Conservation (phyloP, 176 grass and related monocot genomes). For the Typha latifolia region DNA sequence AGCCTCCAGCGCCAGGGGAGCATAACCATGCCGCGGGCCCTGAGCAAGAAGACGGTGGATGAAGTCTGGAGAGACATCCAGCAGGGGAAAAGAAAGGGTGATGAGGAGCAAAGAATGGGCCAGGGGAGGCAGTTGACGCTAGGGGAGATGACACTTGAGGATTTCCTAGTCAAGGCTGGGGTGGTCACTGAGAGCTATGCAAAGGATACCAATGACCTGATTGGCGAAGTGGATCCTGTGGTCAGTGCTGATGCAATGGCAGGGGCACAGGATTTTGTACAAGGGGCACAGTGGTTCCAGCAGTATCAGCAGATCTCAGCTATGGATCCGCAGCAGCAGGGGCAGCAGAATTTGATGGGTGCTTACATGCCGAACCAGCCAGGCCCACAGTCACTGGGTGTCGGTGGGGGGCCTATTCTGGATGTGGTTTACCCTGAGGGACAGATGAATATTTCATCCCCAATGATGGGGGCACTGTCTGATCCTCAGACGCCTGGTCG, state of each 20-base stretch:
- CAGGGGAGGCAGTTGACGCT: constrained; percentile 46
- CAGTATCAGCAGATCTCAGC: constrained; percentile 16
- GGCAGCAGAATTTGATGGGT: constrained; percentile 14
- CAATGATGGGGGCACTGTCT: constrained; percentile 9
- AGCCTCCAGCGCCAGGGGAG: constrained; percentile 55
- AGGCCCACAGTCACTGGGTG: background rate
- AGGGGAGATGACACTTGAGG: constrained; percentile 93
- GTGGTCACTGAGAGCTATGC: constrained; percentile 42
- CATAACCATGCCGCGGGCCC: constrained; percentile 61
- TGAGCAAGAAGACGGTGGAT: constrained; percentile 89
- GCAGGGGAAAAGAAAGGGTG: constrained; percentile 22
- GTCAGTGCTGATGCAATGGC: constrained; percentile 10
- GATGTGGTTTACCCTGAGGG: constrained; percentile 10
- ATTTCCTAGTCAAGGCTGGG: constrained; percentile 85
- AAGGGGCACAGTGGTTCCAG: constrained; percentile 24
- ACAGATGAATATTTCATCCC: constrained; percentile 13
- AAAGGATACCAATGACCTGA: constrained; percentile 36
- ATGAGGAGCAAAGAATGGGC: constrained; percentile 1
- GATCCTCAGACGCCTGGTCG: constrained; percentile 35
- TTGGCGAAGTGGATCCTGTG: constrained; percentile 15
- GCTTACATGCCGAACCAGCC: background rate
- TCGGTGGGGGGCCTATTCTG: constrained; percentile 8
- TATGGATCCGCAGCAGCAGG: constrained; percentile 8
- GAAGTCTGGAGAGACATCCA: constrained; percentile 92
- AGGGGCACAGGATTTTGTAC: constrained; percentile 17